These are phyloP conservation scores for Obelidium mucronatum DNA, from an alignment of 192 early-diverging fungal genomes.

Conservation along the genomic window DNA sequence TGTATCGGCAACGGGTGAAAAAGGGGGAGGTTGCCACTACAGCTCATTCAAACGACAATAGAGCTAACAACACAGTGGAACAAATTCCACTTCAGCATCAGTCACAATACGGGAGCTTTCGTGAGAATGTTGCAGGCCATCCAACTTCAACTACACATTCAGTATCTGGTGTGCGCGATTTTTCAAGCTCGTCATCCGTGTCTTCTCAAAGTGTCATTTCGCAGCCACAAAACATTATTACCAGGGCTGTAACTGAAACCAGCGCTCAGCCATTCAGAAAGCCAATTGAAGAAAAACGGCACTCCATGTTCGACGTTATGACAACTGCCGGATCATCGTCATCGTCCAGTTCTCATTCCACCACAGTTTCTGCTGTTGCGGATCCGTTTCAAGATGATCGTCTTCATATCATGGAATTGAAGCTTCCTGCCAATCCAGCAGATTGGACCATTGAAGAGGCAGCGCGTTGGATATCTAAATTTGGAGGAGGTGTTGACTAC, in stretches of 20 bases:
- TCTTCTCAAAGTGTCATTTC: too few species aligned
- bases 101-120: background rate
- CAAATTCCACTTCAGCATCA: background rate
- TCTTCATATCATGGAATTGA: constrained; percentile 3
- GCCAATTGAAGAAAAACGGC: background rate
- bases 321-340: background rate
- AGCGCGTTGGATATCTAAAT: background rate
- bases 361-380: background rate
- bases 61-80: too few species aligned
- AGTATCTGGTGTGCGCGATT: too few species aligned
- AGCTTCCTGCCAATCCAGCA: background rate
- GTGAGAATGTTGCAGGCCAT: too few species aligned
- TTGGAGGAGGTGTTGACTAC: background rate
- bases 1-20: background rate
- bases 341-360: background rate
- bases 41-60: too few species aligned
- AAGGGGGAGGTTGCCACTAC: too few species aligned
- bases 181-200: background rate
- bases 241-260: background rate
- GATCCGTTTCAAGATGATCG: background rate
- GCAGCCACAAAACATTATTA: too few species aligned
- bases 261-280: background rate
- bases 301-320: background rate
- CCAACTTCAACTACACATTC: background rate
- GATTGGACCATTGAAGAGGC: constrained; percentile 7